Conservation (phyloP, 345 rosid genomes). For the Viola odorata region DNA sequence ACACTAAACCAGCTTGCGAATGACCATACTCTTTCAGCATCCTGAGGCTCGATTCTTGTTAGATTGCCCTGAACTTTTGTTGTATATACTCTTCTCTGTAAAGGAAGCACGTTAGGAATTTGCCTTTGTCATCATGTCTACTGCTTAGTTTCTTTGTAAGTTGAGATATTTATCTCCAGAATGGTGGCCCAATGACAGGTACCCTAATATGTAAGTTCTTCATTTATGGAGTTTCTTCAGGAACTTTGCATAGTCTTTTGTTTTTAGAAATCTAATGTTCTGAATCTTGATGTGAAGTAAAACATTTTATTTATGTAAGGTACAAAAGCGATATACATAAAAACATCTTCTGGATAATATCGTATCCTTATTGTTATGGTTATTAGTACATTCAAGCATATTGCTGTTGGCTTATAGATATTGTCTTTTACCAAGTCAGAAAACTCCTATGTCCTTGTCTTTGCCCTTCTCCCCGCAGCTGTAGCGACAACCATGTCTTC, state of each 20-base stretch:
- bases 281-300: neutral
- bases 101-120: constrained; percentile 19
- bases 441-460: constrained; percentile 33
- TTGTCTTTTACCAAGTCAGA: constrained; percentile 14
- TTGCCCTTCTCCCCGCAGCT: constrained; percentile 37
- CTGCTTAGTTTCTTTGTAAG: constrained; percentile 15
- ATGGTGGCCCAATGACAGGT: constrained; percentile 1
- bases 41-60: constrained; percentile 11
- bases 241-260: neutral
- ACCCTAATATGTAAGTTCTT: constrained; percentile 13
- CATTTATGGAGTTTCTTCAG: constrained; percentile 6
- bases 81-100: constrained; percentile 33
- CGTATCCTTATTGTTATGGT: constrained; percentile 25
- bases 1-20: constrained; percentile 89
- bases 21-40: constrained; percentile 24
- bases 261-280: neutral
- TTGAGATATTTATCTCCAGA: constrained; percentile 16
- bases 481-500: constrained; percentile 67
- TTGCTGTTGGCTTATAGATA: constrained; percentile 1
- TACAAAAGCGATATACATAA: neutral
- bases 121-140: constrained; percentile 1
- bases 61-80: constrained; percentile 22
- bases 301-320: constrained; percentile 13
- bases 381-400: neutral
- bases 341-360: constrained; percentile 11